phyloP scores from a whole-genome alignment of 306 rosid species.

The Pyrus betulifolia region DNA sequence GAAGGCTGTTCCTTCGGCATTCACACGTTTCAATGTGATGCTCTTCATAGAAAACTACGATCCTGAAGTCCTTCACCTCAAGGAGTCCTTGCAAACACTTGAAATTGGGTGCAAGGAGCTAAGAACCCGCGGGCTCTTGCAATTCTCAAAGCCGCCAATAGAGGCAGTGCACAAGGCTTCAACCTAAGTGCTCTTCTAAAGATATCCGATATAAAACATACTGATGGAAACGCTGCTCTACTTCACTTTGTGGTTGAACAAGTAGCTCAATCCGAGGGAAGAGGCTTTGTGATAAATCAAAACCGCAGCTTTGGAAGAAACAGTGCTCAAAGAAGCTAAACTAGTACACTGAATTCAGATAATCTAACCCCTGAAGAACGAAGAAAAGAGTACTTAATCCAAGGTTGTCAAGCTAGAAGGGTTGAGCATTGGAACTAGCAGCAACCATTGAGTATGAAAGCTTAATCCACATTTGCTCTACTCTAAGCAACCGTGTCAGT shows the following conservation, averaged over 20 bases:
- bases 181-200: constrained; percentile 59
- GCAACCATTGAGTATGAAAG: constrained; percentile 47
- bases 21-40: constrained; percentile 58
- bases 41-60: constrained; percentile 57
- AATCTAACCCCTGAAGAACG: constrained; percentile 17
- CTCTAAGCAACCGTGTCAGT: constrained; percentile 24
- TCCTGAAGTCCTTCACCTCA: constrained; percentile 48
- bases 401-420: constrained; percentile 39
- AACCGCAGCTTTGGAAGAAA: constrained; percentile 8
- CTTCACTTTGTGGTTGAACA: constrained; percentile 79
- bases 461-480: constrained; percentile 33
- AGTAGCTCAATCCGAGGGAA: constrained; percentile 72
- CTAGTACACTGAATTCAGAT: background rate
- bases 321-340: constrained; percentile 2
- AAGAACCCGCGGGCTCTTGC: constrained; percentile 53
- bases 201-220: constrained; percentile 68
- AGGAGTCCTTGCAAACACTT: constrained; percentile 49
- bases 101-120: constrained; percentile 66
- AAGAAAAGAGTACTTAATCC: constrained; percentile 30
- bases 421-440: constrained; percentile 61
- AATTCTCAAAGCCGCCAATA: constrained; percentile 77
- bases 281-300: constrained; percentile 21
- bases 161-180: constrained; percentile 62
- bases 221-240: constrained; percentile 64
- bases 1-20: constrained; percentile 66